phyloP scores from a whole-genome alignment of 371 early-diverging fungal species.

The Mucor piriformis region DNA sequence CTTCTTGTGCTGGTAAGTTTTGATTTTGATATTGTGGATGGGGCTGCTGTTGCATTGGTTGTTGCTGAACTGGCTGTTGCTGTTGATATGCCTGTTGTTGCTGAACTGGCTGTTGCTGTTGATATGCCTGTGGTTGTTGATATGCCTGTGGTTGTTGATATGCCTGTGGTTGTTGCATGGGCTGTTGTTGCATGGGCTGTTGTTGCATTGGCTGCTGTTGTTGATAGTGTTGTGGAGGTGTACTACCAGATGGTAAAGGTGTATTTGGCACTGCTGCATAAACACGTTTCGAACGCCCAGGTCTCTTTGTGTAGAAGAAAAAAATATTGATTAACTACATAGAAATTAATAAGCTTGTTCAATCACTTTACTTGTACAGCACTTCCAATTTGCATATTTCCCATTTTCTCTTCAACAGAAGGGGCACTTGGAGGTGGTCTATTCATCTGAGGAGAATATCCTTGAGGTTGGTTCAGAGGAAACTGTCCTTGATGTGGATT shows the following conservation, averaged over 20 bases:
- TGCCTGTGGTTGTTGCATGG: background rate
- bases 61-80: background rate
- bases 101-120: background rate
- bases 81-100: background rate
- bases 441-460: background rate
- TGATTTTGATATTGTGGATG: slow-evolving; percentile 1
- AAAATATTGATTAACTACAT: background rate
- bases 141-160: slow-evolving; percentile 2
- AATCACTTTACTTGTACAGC: background rate
- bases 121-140: background rate
- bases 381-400: slow-evolving; percentile 3
- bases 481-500: background rate
- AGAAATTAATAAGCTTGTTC: background rate
- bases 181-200: background rate
- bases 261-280: slow-evolving; percentile 28
- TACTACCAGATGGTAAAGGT: slow-evolving; percentile 1
- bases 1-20: slow-evolving; percentile 3
- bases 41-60: slow-evolving; percentile 4
- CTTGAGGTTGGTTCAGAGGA: too few relatives aligned
- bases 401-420: slow-evolving; percentile 7
- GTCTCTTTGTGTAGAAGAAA: slow-evolving; percentile 9
- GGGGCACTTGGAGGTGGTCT: background rate
- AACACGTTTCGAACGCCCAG: slow-evolving; percentile 35
- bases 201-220: background rate
- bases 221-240: slow-evolving; percentile 8